Evolutionary conservation across 345 rosid species (phyloP), one percentile per base, ranked within the genome.

Genomic region (Alliaria petiolata): DNA sequence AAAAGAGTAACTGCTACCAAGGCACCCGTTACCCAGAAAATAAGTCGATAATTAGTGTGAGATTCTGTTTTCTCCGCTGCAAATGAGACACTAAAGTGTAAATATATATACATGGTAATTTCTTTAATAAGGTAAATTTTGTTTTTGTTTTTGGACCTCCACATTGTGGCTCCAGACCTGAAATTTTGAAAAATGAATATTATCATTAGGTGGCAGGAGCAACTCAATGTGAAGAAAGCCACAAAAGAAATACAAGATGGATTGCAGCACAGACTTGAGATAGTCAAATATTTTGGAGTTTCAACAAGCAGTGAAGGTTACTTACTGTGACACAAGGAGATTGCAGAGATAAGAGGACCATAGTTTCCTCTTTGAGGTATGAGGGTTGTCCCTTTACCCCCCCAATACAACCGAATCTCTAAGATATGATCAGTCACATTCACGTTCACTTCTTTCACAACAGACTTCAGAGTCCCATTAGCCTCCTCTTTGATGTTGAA

Each of bases 321-420:
- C 80, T 42, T n/a, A n/a, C 84, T 58, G 17, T 80, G 76, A 44
- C 75, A 70, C 6, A 80, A 78, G 19, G 87, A 81, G 54, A 88
- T 82, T 3, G 89, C 90, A 35, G 91, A 88, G 62, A 85, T 75
- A 16, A 87, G 74, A 57, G 88, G 86, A 36, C 90, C 88, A 47
- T 87, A 83, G 25, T 66, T 45, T 53, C 90, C 83, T 63, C 67
- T 74, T 0, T 0, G 3, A 2, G 88, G 92, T 52, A 84, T 77
- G 38, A n/a, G 9, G 0, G 73, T 76, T 20, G 25, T 22, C 3
- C 25, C 25, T 22, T 22, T 22, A 1, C 25, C 25, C 1, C 25
- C 25, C 25, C 25, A 22, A 3, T 22, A 22, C 25, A 22, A 22
- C 25, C 25, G 25, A 22, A 22, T 22, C 25, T 22, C 25, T 22